phyloP scores from a whole-genome alignment of 148 eudicot genomes.

The Limonium bicolor region DNA sequence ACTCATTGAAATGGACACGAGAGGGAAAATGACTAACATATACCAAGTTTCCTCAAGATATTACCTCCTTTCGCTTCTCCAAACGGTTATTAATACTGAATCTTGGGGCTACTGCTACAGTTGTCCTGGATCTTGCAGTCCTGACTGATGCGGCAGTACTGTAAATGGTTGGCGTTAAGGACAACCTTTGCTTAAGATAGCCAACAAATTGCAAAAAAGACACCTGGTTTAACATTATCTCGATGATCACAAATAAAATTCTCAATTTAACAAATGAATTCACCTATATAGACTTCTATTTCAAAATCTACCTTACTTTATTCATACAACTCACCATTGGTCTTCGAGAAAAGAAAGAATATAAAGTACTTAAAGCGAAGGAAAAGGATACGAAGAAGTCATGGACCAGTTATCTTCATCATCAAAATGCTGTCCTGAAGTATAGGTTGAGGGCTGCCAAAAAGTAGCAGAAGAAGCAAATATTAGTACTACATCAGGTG shows the following conservation, averaged over 20 bases:
- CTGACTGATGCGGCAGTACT: conserved; percentile 54
- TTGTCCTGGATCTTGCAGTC: conserved; percentile 47
- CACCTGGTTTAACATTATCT: neutral
- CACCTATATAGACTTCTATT: neutral
- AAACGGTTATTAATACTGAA: conserved; percentile 40
- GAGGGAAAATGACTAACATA: neutral
- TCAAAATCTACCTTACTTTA: neutral
- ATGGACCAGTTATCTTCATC: conserved; percentile 4
- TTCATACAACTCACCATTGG: neutral
- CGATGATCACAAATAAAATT: neutral
- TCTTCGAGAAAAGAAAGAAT: neutral
- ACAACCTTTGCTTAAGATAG: neutral
- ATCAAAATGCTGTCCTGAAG: conserved; percentile 2
- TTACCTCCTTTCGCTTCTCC: conserved; percentile 77
- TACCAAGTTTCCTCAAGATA: neutral
- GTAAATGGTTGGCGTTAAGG: conserved; percentile 30
- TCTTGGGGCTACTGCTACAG: conserved; percentile 70
- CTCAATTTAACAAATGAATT: neutral
- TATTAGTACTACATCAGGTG: neutral
- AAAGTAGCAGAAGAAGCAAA: neutral
- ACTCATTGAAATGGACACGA: neutral
- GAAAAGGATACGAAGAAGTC: conserved; percentile 7
- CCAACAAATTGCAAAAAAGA: neutral
- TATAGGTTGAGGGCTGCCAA: conserved; percentile 3
- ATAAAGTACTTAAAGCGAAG: neutral